Percentiles rank a stretch among this genome's conserved stretches.
Conservation (phyloP, 2,329 filamentous ascomycete genomes). For the Paramyrothecium sp. region DNA sequence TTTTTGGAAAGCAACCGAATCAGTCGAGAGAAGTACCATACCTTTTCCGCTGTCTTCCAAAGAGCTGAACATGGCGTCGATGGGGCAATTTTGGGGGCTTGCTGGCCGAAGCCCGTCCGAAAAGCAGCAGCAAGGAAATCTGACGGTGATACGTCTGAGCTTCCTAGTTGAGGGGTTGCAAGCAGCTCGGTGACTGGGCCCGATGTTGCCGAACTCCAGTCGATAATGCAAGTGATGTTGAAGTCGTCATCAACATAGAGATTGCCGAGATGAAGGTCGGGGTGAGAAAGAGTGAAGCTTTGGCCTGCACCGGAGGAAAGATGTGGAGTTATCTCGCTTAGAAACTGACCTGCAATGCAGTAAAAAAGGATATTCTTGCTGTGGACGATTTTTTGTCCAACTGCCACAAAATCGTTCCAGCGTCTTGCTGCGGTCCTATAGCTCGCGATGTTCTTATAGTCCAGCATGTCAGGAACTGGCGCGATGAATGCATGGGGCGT, state of each 20-base stretch:
- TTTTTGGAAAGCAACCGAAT: conserved; percentile 13
- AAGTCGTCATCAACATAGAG: conserved; percentile 21
- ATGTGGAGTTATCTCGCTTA: conserved; percentile 22
- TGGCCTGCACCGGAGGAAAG: conserved; percentile 2
- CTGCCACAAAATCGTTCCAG: conserved; percentile 7
- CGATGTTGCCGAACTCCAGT: conserved; percentile 18
- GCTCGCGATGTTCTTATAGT: conserved; percentile 16
- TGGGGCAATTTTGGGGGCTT: not conserved
- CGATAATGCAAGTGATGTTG: conserved; percentile 21
- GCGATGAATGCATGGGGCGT: conserved; percentile 24
- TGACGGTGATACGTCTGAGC: conserved; percentile 2
- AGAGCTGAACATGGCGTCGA: not conserved
- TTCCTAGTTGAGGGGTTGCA: conserved; percentile 5
- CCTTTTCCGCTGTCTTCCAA: conserved; percentile 7
- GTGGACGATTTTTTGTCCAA: conserved; percentile 14
- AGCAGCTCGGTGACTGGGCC: conserved; percentile 14
- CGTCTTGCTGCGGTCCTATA: conserved; percentile 6
- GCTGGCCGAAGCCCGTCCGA: conserved; percentile 3
- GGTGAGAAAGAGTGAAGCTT: conserved; percentile 14
- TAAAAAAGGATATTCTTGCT: conserved; percentile 20
- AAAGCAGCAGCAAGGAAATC: conserved; percentile 8
- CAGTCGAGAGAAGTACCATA: conserved; percentile 12
- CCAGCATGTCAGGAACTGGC: conserved; percentile 18
- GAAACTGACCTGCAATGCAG: conserved; percentile 16
- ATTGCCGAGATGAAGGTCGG: conserved; percentile 20